Evolutionary conservation across 2,329 filamentous ascomycete species (phyloP), one percentile per base, ranked within the genome.

Genomic region (Alternaria arbusti): DNA sequence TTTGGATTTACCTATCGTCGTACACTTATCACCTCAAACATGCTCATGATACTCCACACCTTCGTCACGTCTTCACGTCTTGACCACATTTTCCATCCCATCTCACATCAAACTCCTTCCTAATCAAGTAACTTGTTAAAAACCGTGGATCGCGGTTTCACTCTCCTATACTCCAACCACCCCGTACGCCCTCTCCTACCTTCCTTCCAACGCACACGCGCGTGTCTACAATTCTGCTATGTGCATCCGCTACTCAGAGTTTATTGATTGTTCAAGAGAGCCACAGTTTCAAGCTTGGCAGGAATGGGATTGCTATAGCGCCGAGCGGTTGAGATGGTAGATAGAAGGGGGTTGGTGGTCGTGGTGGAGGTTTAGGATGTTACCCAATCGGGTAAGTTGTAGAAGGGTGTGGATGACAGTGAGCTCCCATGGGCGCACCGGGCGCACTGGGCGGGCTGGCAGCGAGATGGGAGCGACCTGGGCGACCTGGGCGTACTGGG

Each of bases 211-310:
- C 43, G 10, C 40, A 22, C 5, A 36, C 7, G 32, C n/a, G 10
- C 43, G 22, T 22, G 5, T 17, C 17, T 13, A 17, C 1, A 22
- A 3, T 22, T 17, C 15, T 17, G n/a, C 2, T 40, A 6, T 40
- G 15, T 40, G 3, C 36, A 40, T 40, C 15, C 4, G 36, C 15
- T 17, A 3, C n/a, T 40, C 9, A 0, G 2, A 3, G 11, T 17
- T 40, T 5, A 17, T 17, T 17, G 9, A 17, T n/a, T 3, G 3
- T 40, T 17, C 9, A 2, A 15, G n/a, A 40, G 0, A 11, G 6
- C n/a, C 2, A 40, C 1, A 17, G n/a, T 5, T 2, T 3, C 2
- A 5, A 40, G n/a, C 9, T 11, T 2, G 11, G 6, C 3, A 6
- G 4, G 5, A 6, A 40, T 11, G 4, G n/a, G 1, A 11, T 17